These are phyloP conservation scores for Epichloe typhina DNA, from an alignment of 2,329 filamentous ascomycete species.

Conservation along the genomic window DNA sequence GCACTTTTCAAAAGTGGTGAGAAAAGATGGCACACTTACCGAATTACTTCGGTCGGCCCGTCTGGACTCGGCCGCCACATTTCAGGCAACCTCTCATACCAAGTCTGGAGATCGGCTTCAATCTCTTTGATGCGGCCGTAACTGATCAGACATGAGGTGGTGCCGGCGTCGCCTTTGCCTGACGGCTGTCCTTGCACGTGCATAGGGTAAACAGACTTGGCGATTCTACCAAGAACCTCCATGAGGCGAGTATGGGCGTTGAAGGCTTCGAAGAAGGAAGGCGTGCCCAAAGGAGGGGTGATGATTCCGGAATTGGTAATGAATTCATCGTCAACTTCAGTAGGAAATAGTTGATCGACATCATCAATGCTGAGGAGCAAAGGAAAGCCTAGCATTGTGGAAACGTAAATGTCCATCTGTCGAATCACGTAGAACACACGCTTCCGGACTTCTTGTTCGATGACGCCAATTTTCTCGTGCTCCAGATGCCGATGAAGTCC, in stretches of 20 bases:
- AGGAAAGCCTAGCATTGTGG: slow-evolving; percentile 53
- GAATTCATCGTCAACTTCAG: slow-evolving; percentile 53
- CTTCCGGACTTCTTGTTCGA: slow-evolving; percentile 50
- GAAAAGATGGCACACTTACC: slow-evolving; percentile 38
- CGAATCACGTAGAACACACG: slow-evolving; percentile 56
- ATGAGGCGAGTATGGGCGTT: slow-evolving; percentile 53
- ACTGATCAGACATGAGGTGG: slow-evolving; percentile 47
- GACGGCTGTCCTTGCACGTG: slow-evolving; percentile 39
- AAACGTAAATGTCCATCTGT: slow-evolving; percentile 60
- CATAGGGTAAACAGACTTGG: slow-evolving; percentile 52
- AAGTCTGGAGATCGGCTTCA: slow-evolving; percentile 48
- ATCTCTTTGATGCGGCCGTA: slow-evolving; percentile 51
- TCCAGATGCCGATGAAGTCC: slow-evolving; percentile 63
- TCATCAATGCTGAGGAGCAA: slow-evolving; percentile 50
- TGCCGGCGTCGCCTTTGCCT: slow-evolving; percentile 27
- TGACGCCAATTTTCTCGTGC: slow-evolving; percentile 46
- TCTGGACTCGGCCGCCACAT: slow-evolving; percentile 70
- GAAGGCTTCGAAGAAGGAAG: slow-evolving; percentile 50
- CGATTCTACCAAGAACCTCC: slow-evolving; percentile 49
- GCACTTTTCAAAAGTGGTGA: neutral
- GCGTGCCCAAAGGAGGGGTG: slow-evolving; percentile 39
- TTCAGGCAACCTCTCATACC: slow-evolving; percentile 56
- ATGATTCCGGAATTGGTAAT: slow-evolving; percentile 46
- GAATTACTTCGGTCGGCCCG: slow-evolving; percentile 57
- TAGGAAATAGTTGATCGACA: slow-evolving; percentile 51